These are phyloP conservation scores for Penicillium pulvis DNA, from an alignment of 495 filamentous ascomycete species.

Conservation along the genomic window DNA sequence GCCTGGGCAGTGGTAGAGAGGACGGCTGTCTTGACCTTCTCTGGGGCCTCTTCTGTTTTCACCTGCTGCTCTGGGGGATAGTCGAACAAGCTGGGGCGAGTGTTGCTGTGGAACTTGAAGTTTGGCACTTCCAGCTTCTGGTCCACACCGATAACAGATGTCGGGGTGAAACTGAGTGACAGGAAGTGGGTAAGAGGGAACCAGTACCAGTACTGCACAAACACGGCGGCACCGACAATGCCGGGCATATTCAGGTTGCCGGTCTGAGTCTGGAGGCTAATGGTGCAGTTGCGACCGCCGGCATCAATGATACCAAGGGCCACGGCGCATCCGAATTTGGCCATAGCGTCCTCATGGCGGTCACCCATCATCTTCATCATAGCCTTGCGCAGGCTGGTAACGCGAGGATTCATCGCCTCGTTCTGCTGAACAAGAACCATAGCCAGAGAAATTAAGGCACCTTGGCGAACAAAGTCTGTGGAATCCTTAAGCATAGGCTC, in stretches of 20 bases:
- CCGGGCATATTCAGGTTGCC: conserved; percentile 97
- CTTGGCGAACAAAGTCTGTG: conserved; percentile 96
- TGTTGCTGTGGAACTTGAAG: conserved; percentile 95
- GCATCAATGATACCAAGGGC: conserved; percentile 98
- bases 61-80: conserved; percentile 96
- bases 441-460: conserved; percentile 88
- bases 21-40: conserved; percentile 94
- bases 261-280: conserved; percentile 94
- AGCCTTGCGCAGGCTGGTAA: conserved; percentile 77
- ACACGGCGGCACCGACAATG: conserved; percentile 96
- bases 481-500: conserved; percentile 99
- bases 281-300: conserved; percentile 97
- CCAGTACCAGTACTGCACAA: conserved; percentile 99
- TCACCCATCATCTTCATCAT: conserved; percentile 91
- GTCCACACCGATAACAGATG: conserved; percentile 91
- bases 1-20: conserved; percentile 96
- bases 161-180: conserved; percentile 89
- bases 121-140: conserved; percentile 90
- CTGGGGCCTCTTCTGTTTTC: conserved; percentile 88
- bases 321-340: conserved; percentile 93
- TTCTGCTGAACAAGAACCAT: conserved; percentile 99
- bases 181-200: conserved; percentile 99
- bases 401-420: conserved; percentile 91
- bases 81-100: conserved; percentile 92
- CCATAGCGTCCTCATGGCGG: conserved; percentile 98